Base-by-base conservation (phyloP, 352 stramenopile species). In the Elongisporangium undulatum region DNA sequence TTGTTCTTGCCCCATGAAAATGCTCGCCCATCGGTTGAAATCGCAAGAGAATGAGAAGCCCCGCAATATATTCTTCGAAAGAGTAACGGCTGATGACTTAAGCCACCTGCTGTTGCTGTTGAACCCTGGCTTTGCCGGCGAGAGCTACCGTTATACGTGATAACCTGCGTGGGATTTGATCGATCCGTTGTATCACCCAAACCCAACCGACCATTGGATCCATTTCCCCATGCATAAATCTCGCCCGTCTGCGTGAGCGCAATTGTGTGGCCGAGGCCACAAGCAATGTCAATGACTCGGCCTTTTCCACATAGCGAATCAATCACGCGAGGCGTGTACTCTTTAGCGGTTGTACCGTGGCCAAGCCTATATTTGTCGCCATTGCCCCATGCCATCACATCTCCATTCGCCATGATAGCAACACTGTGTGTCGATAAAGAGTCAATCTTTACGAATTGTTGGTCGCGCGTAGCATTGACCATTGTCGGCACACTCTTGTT, bases 1-100 rank as follows among this genome's bases (percentile, higher is more conserved):
- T 94, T 94, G 51, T 95, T 95, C 55, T 94, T 93, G 10, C 86
- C 86, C 86, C 86, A 95, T 3, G 71, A 53, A 54, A 82, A 93
- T 1, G 62, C 67, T 23, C 59, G 70, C 16, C 86, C 86, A 48
- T 90, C 71, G 9, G 55, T 69, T 8, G 77, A 79, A 19, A 94
- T 54, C 0, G 74, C 83, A n/a, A 94, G 55, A 0, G 81, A 92
- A 63, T 95, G 86, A 2, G 82, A 92, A 9, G 83, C 85, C 7
- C 86, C 86, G 56, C 86, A 90, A 57, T 77, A 89, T 53, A 95
- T 62, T 59, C 74, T 59, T 23, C 66, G 51, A 61, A 89, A 67
- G 7, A 26, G 56, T 39, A 21, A 49, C 12, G 12, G 45, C 12
- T 45, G 10, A 17, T 45, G 34, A 12, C 26, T 38, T 12, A 7